Base-by-base conservation (phyloP, 345 rosid genomes). In the Isatis tinctoria region DNA sequence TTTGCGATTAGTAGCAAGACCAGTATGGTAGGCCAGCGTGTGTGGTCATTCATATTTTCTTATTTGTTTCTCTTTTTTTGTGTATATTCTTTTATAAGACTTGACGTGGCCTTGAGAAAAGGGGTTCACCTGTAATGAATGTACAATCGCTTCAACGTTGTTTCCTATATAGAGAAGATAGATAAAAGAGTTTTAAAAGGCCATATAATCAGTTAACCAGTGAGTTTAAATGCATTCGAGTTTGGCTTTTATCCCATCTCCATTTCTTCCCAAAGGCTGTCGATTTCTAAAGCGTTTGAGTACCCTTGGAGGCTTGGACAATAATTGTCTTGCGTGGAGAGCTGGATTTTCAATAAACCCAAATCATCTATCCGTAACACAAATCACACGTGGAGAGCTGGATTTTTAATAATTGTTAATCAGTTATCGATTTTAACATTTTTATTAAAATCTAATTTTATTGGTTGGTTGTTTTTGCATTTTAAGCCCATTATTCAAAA, bases 1-100 rank as follows among this genome's bases (percentile, higher is more conserved):
- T 69, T 53, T 69, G 70, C 57, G n/a, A 53, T 62, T 43, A 33
- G 70, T 76, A 62, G 64, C 63, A 60, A 59, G 62, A 67, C 56
- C 47, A 40, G 54, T 67, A 13, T 57, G 66, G 78, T 66, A 47
- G 66, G 41, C 66, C 41, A 57, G 17, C 59, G 69, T 68, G 67
- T 65, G 33, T 61, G 79, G 70, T 54, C 70, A 43, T 24, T 60
- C 41, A 69, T 43, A 14, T 62, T 69, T 61, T 61, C 33, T 30
- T 24, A 24, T 69, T 22, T 53, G 35, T 49, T 20, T 2, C 60
- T 26, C 43, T 49, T 61, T 37, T 56, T 26, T 8, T 69, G 17
- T 60, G 43, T 75, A 54, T 61, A 69, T 69, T 63, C 3, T 40
- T 3, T 41, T 41, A 60, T 12, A 26, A 58, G 24, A 33, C 26